phyloP scores from a whole-genome alignment of 495 filamentous ascomycete genomes.

The Bathelium albidoporum region DNA sequence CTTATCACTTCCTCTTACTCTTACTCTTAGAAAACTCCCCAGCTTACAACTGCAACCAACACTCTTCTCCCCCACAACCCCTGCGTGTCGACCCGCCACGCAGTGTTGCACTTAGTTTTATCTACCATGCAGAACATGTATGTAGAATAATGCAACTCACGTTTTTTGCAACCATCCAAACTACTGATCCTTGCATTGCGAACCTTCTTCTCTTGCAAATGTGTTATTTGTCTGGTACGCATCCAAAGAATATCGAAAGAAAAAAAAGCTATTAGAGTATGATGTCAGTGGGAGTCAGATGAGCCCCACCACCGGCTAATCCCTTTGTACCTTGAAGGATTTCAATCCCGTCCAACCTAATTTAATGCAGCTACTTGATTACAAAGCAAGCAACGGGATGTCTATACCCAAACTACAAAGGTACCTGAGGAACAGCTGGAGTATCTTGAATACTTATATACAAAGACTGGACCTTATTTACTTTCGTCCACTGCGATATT shows the following conservation, averaged over 20 bases:
- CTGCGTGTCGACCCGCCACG: constrained; percentile 1
- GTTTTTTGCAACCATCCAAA: not conserved
- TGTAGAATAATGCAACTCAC: constrained; percentile 7
- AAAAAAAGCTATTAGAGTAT: not conserved
- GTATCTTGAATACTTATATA: no score
- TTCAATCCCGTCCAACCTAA: not conserved
- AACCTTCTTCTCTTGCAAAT: not conserved
- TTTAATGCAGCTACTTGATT: not conserved
- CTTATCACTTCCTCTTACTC: not conserved
- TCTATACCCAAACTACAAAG: not conserved
- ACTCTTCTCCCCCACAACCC: not conserved
- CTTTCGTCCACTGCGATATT: no score
- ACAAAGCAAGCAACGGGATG: not conserved
- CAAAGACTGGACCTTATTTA: no score
- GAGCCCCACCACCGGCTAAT: not conserved
- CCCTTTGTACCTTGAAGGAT: no score
- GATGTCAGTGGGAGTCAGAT: not conserved
- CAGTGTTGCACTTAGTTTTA: constrained; percentile 6
- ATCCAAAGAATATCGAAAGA: not conserved
- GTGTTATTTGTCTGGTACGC: not conserved
- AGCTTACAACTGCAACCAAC: not conserved
- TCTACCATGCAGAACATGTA: constrained; percentile 5
- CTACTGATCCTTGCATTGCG: not conserved
- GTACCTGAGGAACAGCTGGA: not conserved
- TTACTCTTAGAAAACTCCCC: not conserved